These are phyloP conservation scores for Sporothrix inflata DNA, from an alignment of 2,329 filamentous ascomycete genomes.

Conservation along the genomic window DNA sequence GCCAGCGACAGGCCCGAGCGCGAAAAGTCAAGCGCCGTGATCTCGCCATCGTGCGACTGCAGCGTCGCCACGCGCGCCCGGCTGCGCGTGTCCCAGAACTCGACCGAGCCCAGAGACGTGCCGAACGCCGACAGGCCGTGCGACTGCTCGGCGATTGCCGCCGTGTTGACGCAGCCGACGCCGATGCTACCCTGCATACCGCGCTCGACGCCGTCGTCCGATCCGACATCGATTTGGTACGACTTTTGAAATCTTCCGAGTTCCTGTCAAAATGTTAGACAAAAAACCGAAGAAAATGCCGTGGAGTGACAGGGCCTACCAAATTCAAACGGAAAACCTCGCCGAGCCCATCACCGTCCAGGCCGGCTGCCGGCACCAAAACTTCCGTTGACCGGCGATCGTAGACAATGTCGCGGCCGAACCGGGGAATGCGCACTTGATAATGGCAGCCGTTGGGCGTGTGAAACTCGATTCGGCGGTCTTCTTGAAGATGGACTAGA, in stretches of 20 bases:
- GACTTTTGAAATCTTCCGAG: constrained; percentile 91
- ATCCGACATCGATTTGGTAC: constrained; percentile 87
- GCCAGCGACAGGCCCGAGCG: constrained; percentile 82
- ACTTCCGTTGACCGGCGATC: constrained; percentile 82
- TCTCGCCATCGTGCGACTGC: constrained; percentile 67
- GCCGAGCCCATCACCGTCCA: constrained; percentile 82
- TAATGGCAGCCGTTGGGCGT: constrained; percentile 87
- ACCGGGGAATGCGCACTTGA: constrained; percentile 84
- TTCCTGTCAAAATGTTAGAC: constrained; percentile 50
- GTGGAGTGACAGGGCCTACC: constrained; percentile 16
- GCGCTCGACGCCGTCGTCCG: constrained; percentile 73
- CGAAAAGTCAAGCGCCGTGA: constrained; percentile 87
- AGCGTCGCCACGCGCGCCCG: constrained; percentile 80
- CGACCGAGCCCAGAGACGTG: constrained; percentile 91
- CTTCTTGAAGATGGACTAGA: constrained; percentile 80
- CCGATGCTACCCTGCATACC: constrained; percentile 85
- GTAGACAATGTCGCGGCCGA: constrained; percentile 87
- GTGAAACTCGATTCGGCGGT: constrained; percentile 91
- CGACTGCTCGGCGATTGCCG: constrained; percentile 81
- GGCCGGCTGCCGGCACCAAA: constrained; percentile 82
- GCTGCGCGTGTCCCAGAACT: constrained; percentile 92
- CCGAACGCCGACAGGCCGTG: constrained; percentile 93
- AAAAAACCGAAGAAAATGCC: not conserved
- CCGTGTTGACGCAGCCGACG: constrained; percentile 84
- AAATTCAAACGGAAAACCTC: constrained; percentile 94